Percentiles rank a stretch among this genome's conserved stretches.
Evolutionary conservation across 1,284 basidiomycete species (phyloP).

Genomic region (Leccinum griseonigrum): DNA sequence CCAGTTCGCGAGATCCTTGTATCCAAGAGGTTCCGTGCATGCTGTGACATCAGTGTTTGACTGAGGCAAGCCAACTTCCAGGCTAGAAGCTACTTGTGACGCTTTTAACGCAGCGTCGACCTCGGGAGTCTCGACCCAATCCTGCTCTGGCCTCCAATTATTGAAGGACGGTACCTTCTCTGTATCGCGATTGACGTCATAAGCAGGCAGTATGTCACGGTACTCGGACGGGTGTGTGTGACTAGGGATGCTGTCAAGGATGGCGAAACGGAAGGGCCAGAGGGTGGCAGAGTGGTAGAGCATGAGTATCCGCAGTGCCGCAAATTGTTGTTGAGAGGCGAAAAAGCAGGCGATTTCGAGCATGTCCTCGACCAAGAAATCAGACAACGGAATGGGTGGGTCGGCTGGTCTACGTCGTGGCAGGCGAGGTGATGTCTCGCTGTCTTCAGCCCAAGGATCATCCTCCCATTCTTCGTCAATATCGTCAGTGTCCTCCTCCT

Average conservation of each 20-base stretch:
- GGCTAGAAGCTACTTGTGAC: slow-evolving; percentile 14
- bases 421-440: slow-evolving; percentile 29
- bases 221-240: slow-evolving; percentile 65
- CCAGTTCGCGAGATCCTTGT: slow-evolving; percentile 62
- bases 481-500: slow-evolving; percentile 29
- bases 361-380: slow-evolving; percentile 64
- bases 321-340: slow-evolving; percentile 60
- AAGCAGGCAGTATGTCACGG: slow-evolving; percentile 61
- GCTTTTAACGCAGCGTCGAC: slow-evolving; percentile 41
- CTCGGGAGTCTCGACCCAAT: slow-evolving; percentile 54
- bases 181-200: slow-evolving; percentile 44
- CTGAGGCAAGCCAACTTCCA: slow-evolving; percentile 9
- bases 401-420: slow-evolving; percentile 24
- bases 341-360: slow-evolving; percentile 60
- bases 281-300: slow-evolving; percentile 54
- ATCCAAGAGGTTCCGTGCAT: slow-evolving; percentile 16
- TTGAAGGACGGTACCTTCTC: slow-evolving; percentile 40
- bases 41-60: slow-evolving; percentile 1
- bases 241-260: slow-evolving; percentile 74
- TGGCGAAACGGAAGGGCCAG: slow-evolving; percentile 67
- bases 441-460: slow-evolving; percentile 74
- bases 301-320: slow-evolving; percentile 56
- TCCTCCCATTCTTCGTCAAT: slow-evolving; percentile 70
- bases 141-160: slow-evolving; percentile 49
- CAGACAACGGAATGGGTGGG: slow-evolving; percentile 53